Conservation (phyloP, 306 rosid genomes). For the Quercus variabilis region DNA sequence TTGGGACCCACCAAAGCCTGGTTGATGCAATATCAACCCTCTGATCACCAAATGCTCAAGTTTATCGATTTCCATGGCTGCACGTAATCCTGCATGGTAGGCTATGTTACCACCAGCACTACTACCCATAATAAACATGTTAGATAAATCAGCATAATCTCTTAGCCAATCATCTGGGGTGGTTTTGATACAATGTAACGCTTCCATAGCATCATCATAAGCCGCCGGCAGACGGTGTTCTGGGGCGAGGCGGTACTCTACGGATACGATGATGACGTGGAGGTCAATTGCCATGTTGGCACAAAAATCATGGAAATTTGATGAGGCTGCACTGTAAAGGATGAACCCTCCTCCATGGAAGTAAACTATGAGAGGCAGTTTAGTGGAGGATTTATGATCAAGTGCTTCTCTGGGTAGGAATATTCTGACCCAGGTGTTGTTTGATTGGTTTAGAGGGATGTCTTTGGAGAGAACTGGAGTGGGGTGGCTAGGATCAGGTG, state of each 20-base stretch:
- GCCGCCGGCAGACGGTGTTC: constrained; percentile 53
- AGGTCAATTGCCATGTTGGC: constrained; percentile 6
- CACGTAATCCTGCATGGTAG: constrained; percentile 34
- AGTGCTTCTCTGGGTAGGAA: constrained; percentile 38
- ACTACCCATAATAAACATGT: constrained; percentile 44
- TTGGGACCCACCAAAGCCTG: constrained; percentile 40
- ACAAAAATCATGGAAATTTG: constrained; percentile 30
- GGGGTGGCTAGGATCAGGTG: constrained; percentile 30
- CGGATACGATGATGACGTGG: constrained; percentile 31
- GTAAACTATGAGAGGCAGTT: constrained; percentile 42
- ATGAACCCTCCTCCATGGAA: constrained; percentile 53
- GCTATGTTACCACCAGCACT: constrained; percentile 55
- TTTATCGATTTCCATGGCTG: not conserved
- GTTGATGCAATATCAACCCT: constrained; percentile 53
- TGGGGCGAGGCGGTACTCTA: constrained; percentile 51
- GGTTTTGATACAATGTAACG: constrained; percentile 34
- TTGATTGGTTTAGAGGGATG: constrained; percentile 32
- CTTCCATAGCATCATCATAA: constrained; percentile 44
- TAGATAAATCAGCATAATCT: constrained; percentile 32
- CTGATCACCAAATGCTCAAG: constrained; percentile 13
- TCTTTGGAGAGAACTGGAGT: constrained; percentile 41
- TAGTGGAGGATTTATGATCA: not conserved
- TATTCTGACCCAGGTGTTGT: constrained; percentile 34
- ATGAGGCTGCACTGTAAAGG: constrained; percentile 8
- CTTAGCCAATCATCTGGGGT: constrained; percentile 35